Evolutionary conservation across 1,284 basidiomycete species (phyloP).

Genomic region (Porphyrellus sp.): DNA sequence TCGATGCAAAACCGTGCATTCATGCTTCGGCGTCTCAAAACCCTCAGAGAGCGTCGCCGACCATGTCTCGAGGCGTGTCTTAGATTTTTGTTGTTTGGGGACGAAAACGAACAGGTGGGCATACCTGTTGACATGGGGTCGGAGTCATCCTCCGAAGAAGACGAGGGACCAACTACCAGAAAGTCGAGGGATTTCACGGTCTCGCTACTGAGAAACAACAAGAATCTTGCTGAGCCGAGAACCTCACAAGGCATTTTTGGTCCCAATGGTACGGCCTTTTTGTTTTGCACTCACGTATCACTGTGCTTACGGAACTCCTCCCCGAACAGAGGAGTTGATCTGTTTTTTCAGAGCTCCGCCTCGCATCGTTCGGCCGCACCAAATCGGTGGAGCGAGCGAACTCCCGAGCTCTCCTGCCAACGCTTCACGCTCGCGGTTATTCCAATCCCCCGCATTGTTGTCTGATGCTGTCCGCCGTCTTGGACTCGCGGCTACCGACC

Average conservation of each 20-base stretch:
- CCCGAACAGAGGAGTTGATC: slow-evolving; percentile 67
- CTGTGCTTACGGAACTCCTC: background rate
- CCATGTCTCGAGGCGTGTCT: slow-evolving; percentile 84
- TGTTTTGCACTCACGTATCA: background rate
- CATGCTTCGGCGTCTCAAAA: slow-evolving; percentile 72
- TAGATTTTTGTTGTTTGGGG: slow-evolving; percentile 71
- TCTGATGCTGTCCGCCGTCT: slow-evolving; percentile 66
- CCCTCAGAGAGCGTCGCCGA: slow-evolving; percentile 63
- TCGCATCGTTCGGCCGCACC: slow-evolving; percentile 59
- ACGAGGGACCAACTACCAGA: slow-evolving; percentile 36
- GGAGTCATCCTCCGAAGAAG: slow-evolving; percentile 51
- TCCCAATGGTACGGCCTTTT: slow-evolving; percentile 62
- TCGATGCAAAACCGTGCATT: slow-evolving; percentile 71
- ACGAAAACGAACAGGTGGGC: slow-evolving; percentile 49
- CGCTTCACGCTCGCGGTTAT: slow-evolving; percentile 40
- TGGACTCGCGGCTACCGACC: slow-evolving; percentile 57
- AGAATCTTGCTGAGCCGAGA: slow-evolving; percentile 76
- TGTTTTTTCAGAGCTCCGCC: slow-evolving; percentile 81
- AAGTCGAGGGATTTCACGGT: slow-evolving; percentile 50
- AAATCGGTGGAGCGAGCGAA: slow-evolving; percentile 39
- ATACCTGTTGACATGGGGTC: slow-evolving; percentile 46
- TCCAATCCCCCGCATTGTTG: slow-evolving; percentile 61
- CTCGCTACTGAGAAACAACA: slow-evolving; percentile 55
- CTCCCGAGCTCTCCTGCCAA: slow-evolving; percentile 46
- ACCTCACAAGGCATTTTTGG: slow-evolving; percentile 84